Base-by-base conservation (phyloP, 2,329 filamentous ascomycete species). In the Chaetothyriales sp. region DNA sequence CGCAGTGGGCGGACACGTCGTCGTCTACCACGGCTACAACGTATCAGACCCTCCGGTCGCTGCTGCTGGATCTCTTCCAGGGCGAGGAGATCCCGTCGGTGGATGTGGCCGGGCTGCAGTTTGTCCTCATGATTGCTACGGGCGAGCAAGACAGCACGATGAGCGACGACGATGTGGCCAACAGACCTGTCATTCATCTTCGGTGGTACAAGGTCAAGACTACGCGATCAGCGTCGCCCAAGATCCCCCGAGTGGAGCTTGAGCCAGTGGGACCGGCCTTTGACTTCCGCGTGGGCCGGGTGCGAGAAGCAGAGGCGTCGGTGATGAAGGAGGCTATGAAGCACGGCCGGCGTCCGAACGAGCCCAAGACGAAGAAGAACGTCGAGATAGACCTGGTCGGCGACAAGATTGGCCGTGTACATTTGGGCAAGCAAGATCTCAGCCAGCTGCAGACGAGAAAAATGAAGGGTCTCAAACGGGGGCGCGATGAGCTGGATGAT, bases 381-480 rank as follows among this genome's bases (percentile, higher is more conserved):
- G 84, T 98, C 62, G 80, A 82, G 51, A 94, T 86, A 52, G 89
- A 97, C 67, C 70, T 82, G 44, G 88, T 98, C 72, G 92, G 92
- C 66, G 92, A 98, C 71, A 97, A 97, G 82, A 77, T 97, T 58
- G 92, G 90, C 57, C 83, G 89, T 61, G 85, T 98, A 57, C 92
- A 98, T 68, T 70, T 94, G 54, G 88, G 86, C 64, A 88, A 84
- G 73, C 89, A 95, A 71, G 89, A 98, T 71, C 77, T 98, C 54
- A 77, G 75, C 65, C 79, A 85, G 62, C 70, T 98, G 69, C 92
- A 98, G 75, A 94, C 89, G 50, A 83, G 92, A 65, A 98, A 98
- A 81, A 97, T 98, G 89, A 98, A 98, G 81, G 92, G 89, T 60
- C 70, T 98, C 60, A 98, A 97, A 80, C 78, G 92, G 59, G 81